Conservation (phyloP, 495 filamentous ascomycete genomes). For the Tuber melanosporum region DNA sequence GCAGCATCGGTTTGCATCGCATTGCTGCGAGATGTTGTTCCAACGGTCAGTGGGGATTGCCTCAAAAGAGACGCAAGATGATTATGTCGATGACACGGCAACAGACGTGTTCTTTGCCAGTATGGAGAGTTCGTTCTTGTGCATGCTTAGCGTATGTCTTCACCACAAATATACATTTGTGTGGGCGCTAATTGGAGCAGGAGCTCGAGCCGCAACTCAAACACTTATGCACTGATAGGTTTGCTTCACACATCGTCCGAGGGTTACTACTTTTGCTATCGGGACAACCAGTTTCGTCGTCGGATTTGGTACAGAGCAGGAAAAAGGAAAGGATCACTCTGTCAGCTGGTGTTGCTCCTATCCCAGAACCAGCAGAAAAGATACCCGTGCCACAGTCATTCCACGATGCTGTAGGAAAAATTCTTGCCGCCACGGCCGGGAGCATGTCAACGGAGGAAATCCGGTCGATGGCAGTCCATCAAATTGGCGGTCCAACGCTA, state of each 20-base stretch:
- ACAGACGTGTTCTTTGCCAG: slow-evolving; percentile 47
- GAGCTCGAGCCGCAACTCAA: slow-evolving; percentile 78
- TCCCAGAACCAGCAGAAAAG: slow-evolving; percentile 45
- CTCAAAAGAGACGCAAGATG: slow-evolving; percentile 56
- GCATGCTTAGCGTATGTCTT: slow-evolving; percentile 53
- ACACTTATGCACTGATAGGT: slow-evolving; percentile 77
- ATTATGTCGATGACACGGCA: slow-evolving; percentile 46
- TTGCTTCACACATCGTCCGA: slow-evolving; percentile 84
- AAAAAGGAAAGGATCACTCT: slow-evolving; percentile 75
- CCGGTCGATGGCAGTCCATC: slow-evolving; percentile 74
- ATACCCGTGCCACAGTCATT: slow-evolving; percentile 69
- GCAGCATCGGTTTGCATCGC: slow-evolving; percentile 90
- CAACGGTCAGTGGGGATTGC: slow-evolving; percentile 70
- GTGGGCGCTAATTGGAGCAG: slow-evolving; percentile 1
- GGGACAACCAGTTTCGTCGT: slow-evolving; percentile 55
- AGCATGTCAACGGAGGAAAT: slow-evolving; percentile 44
- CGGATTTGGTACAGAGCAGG: slow-evolving; percentile 70
- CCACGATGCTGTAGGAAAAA: slow-evolving; percentile 62
- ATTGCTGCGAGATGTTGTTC: slow-evolving; percentile 94
- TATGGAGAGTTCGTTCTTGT: slow-evolving; percentile 79
- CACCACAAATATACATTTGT: not conserved
- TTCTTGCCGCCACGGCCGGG: slow-evolving; percentile 62
- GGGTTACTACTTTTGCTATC: slow-evolving; percentile 79
- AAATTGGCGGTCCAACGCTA: slow-evolving; percentile 79
- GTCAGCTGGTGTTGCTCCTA: slow-evolving; percentile 42